These are phyloP conservation scores for Eragrostis curvula DNA, from an alignment of 176 grass and related monocot genomes.

Conservation along the genomic window DNA sequence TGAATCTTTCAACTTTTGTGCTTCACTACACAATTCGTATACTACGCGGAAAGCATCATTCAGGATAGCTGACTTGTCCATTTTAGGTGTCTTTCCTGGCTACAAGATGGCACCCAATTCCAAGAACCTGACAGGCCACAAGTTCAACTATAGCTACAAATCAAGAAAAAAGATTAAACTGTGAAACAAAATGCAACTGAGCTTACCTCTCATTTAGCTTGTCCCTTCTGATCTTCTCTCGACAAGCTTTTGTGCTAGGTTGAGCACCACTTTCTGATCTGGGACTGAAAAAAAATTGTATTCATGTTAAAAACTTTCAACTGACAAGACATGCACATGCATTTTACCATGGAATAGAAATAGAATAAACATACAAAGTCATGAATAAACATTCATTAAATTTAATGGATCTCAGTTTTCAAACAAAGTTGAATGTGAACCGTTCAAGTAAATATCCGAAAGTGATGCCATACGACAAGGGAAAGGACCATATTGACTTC, in stretches of 20 bases:
- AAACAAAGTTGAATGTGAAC: no score
- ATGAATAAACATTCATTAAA: no score
- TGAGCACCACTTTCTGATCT: slow-evolving; percentile 67
- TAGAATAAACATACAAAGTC: slow-evolving; percentile 41
- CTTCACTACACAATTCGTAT: slow-evolving; percentile 69
- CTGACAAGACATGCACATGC: neutral
- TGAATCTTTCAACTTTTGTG: slow-evolving; percentile 89
- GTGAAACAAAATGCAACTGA: slow-evolving; percentile 12
- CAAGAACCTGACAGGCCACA: slow-evolving; percentile 70
- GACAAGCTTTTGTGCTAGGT: slow-evolving; percentile 90
- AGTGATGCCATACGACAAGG: no score
- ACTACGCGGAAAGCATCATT: slow-evolving; percentile 82
- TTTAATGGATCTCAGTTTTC: no score
- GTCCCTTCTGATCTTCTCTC: slow-evolving; percentile 93
- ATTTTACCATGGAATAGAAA: slow-evolving; percentile 5
- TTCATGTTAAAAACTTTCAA: slow-evolving; percentile 34
- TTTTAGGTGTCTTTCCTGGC: slow-evolving; percentile 86
- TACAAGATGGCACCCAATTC: slow-evolving; percentile 87
- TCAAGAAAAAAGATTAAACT: slow-evolving; percentile 3
- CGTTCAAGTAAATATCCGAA: no score
- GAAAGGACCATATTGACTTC: no score
- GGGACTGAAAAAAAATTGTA: slow-evolving; percentile 54
- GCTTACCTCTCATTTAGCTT: slow-evolving; percentile 84
- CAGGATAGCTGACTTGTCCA: slow-evolving; percentile 93
- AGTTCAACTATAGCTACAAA: slow-evolving; percentile 13